phyloP scores from a whole-genome alignment of 1,139 yeast species.

The Candida anutae region DNA sequence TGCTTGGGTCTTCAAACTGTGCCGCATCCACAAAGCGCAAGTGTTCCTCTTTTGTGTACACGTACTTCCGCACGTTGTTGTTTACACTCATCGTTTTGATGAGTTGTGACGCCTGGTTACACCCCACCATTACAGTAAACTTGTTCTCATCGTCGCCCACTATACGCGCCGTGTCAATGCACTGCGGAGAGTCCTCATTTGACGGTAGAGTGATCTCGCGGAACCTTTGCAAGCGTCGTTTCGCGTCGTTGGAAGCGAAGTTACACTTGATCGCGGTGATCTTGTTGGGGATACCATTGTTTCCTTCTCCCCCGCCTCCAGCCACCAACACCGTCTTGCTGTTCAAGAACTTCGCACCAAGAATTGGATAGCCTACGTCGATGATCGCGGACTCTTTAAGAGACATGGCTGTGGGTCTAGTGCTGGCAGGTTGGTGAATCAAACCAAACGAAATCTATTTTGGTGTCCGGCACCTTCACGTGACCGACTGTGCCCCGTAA shows the following conservation, averaged over 20 bases:
- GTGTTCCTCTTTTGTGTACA: conserved; percentile 49
- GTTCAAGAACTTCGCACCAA: conserved; percentile 65
- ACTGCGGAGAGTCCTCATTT: conserved; percentile 70
- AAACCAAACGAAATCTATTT: neutral
- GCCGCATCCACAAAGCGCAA: conserved; percentile 54
- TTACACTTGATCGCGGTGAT: conserved; percentile 61
- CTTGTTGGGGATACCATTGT: conserved; percentile 79
- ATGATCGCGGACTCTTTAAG: conserved; percentile 30
- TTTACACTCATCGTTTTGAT: conserved; percentile 55
- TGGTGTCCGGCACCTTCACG: too few relatives aligned
- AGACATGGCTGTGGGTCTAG: conserved; percentile 20
- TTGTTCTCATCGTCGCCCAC: conserved; percentile 23
- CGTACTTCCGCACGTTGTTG: conserved; percentile 65
- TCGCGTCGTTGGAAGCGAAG: conserved; percentile 43
- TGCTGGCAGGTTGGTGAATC: neutral
- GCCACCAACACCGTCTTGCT: conserved; percentile 59
- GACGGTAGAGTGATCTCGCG: conserved; percentile 56
- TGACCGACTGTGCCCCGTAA: too few relatives aligned
- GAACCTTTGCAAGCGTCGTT: conserved; percentile 48
- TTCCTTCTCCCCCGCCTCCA: conserved; percentile 96
- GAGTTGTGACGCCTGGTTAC: conserved; percentile 56
- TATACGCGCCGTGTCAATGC: conserved; percentile 43
- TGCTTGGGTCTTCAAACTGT: conserved; percentile 35
- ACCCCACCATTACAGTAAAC: conserved; percentile 57
- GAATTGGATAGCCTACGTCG: conserved; percentile 74